Conservation (phyloP, 306 rosid genomes). For the Sicyos baderoa region DNA sequence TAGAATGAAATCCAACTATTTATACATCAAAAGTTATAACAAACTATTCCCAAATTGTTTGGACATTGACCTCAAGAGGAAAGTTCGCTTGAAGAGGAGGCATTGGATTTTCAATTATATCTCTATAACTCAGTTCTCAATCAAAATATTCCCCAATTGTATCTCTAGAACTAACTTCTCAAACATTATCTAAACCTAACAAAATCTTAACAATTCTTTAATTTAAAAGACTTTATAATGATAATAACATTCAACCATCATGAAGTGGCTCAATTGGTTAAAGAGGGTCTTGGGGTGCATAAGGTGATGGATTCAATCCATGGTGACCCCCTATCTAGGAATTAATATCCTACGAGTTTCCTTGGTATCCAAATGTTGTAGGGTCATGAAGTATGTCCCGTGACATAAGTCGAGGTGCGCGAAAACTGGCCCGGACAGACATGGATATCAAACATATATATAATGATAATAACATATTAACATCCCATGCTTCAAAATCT, state of each 20-base stretch:
- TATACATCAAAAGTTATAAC: slow-evolving; percentile 1
- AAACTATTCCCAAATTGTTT: neutral
- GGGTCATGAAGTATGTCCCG: too few species aligned
- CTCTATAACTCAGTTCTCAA: neutral
- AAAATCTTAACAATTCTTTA: neutral
- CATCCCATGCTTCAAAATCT: neutral
- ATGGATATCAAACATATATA: too few species aligned
- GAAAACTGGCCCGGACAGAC: too few species aligned
- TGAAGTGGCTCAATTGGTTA: too few species aligned
- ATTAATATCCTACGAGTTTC: too few species aligned
- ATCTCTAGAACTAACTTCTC: slow-evolving; percentile 8
- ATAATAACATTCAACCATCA: too few species aligned
- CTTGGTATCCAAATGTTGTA: too few species aligned
- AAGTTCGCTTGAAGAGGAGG: neutral
- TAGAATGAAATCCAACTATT: neutral
- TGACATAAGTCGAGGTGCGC: too few species aligned
- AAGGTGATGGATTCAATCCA: too few species aligned
- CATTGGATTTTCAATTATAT: neutral
- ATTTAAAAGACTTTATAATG: neutral
- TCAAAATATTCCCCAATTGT: neutral
- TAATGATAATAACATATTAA: neutral
- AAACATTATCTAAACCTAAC: neutral
- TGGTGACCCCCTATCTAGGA: too few species aligned
- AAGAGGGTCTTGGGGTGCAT: too few species aligned
- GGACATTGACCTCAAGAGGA: slow-evolving; percentile 3